phyloP scores from a whole-genome alignment of 352 stramenopile species.

The Plasmopara viticola region DNA sequence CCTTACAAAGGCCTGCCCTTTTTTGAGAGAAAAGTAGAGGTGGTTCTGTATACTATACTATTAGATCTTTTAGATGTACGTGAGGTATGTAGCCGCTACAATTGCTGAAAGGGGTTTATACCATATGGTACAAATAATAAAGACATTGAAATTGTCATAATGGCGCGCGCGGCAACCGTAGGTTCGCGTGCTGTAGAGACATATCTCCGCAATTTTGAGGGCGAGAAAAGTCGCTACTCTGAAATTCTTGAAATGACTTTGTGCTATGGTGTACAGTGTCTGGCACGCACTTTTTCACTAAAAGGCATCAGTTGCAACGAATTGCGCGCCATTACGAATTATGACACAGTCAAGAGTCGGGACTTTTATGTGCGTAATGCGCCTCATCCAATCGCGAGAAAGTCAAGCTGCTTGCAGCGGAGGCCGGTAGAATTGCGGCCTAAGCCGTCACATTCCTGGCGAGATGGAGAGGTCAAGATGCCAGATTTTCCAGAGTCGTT shows the following conservation, averaged over 20 bases:
- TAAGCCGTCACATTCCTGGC: constrained; percentile 66
- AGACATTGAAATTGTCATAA: too few relatives aligned
- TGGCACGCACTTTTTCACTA: constrained; percentile 58
- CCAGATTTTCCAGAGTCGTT: constrained; percentile 16
- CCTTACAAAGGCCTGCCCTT: constrained; percentile 36
- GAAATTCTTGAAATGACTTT: constrained; percentile 66
- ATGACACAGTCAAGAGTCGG: constrained; percentile 29
- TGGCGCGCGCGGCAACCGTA: too few relatives aligned
- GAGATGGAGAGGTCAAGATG: constrained; percentile 43
- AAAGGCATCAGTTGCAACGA: constrained; percentile 53
- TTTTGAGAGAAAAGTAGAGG: constrained; percentile 9
- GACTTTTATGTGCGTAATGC: constrained; percentile 62
- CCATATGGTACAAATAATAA: too few relatives aligned
- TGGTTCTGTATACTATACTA: neutral
- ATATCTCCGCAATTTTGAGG: constrained; percentile 63
- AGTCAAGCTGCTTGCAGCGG: constrained; percentile 3
- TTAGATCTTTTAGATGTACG: neutral
- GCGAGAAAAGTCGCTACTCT: constrained; percentile 35
- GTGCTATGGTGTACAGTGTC: constrained; percentile 66
- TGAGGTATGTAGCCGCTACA: constrained; percentile 1
- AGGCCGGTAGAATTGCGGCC: constrained; percentile 23
- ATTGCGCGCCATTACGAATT: constrained; percentile 50
- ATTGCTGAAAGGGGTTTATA: too few relatives aligned
- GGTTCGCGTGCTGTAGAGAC: constrained; percentile 43
- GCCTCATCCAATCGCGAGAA: constrained; percentile 4